Evolutionary conservation across 2,329 filamentous ascomycete species (phyloP).

Genomic region (Hypoxylon sp.): DNA sequence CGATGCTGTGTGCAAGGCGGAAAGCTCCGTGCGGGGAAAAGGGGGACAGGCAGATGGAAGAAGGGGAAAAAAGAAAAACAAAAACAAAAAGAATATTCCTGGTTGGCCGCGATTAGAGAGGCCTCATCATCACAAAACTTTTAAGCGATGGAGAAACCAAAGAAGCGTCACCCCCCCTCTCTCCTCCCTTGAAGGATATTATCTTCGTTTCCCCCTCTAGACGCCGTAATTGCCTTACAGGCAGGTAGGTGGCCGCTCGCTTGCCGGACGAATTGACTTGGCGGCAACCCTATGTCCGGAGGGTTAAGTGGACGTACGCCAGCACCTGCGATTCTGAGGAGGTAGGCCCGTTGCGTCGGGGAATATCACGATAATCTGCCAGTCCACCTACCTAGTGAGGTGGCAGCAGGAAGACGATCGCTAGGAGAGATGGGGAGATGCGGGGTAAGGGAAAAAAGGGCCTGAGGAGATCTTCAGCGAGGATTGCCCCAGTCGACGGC

Average conservation of each 20-base stretch:
- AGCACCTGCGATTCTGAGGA: slow-evolving; percentile 7
- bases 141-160: slow-evolving; percentile 18
- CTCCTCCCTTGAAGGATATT: too few relatives aligned
- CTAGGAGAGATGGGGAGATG: slow-evolving; percentile 27
- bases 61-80: not conserved
- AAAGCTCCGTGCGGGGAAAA: slow-evolving; percentile 36
- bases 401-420: slow-evolving; percentile 17
- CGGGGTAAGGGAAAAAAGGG: slow-evolving; percentile 37
- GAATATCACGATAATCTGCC: slow-evolving; percentile 27
- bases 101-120: slow-evolving; percentile 12
- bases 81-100: slow-evolving; percentile 8
- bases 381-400: too few relatives aligned
- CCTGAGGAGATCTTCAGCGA: slow-evolving; percentile 24
- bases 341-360: slow-evolving; percentile 24
- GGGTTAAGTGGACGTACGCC: slow-evolving; percentile 18
- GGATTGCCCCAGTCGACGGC: slow-evolving; percentile 11
- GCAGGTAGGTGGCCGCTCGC: slow-evolving; percentile 24
- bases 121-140: slow-evolving; percentile 2
- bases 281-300: slow-evolving; percentile 18
- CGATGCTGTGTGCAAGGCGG: slow-evolving; percentile 22
- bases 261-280: slow-evolving; percentile 16
- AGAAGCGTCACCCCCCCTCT: slow-evolving; percentile 4
- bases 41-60: too few relatives aligned
- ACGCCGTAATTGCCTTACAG: not conserved
- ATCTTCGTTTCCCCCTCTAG: not conserved